Evolutionary conservation across 2,329 filamentous ascomycete genomes (phyloP), one percentile per base, ranked within the genome.

Genomic region (Aspergillus unguis): DNA sequence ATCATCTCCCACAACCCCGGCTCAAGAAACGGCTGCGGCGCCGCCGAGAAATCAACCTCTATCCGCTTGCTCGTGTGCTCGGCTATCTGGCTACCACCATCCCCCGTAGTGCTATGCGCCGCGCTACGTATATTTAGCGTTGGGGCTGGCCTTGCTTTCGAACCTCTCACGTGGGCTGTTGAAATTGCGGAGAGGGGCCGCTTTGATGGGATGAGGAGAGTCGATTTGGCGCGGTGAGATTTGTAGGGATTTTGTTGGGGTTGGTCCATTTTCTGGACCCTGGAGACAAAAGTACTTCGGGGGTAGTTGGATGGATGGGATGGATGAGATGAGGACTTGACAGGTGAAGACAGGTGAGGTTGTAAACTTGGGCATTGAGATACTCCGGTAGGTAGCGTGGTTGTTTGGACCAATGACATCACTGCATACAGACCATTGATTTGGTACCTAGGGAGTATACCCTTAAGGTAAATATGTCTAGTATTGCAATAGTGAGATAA

Each of bases 21-120:
- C 53, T 75, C 70, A 6, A 75, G 61, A 48, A 75, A 75, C 25
- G 70, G 72, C 55, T 74, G 70, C 32, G 69, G 61, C 23, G 64
- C 53, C 6, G 53, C 51, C 26, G 65, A 66, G 11, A 71, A 69
- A 43, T 72, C 43, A 35, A 41, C 47, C 42, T 54, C 52, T 2
- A 46, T 33, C 26, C 36, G 41, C 33, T 10, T 38, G 4, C 42
- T 23, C 27, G 28, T 4, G n/a, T 25, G 48, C 32, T 25, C 31
- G 27, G 40, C 17, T 6, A 35, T 23, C 11, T 7, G 11, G 25
- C 25, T 44, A 10, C 26, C 8, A 8, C 11, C 7, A 27, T 40
- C 9, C 25, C 32, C 29, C 5, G 36, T 25, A 3, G 7, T 17
- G 17, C 17, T 17, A 17, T 17, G 10, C 5, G 27, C 44, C 7